Evolutionary conservation across 2,329 filamentous ascomycete species (phyloP), one percentile per base, ranked within the genome.

Genomic region (Trichoderma endophyticum): DNA sequence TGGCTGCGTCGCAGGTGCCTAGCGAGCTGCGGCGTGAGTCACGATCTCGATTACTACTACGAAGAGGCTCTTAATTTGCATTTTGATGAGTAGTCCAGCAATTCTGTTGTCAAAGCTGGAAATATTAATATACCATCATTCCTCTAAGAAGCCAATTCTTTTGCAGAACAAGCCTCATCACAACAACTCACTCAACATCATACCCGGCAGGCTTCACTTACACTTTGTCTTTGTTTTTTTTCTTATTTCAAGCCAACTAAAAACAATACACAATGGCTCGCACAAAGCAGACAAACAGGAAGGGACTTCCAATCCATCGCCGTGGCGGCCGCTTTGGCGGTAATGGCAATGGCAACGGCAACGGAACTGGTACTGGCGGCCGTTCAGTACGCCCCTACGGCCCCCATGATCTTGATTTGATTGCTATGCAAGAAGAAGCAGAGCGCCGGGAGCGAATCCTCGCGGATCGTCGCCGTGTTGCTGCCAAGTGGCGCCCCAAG

Each of bases 401-500:
- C 24, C 77, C 79, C n/a, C 73, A 77, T 26, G 79, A 82, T 14
- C 73, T 78, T 1, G 74, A 77, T 21, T 73, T 79, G 66, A 72
- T 79, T 43, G 76, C 78, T 26, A 76, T 81, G 12, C 79, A 80
- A 76, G 79, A 78, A 73, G 80, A 82, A 59, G 79, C 78, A 24
- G 78, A 83, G 77, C 77, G 81, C 15, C 81, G 81, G 6, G 79
- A 83, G 70, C 77, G 78, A 3, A 80, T 82, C 61, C 75, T 82
- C 15, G 77, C 81, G 18, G 79, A 82, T 56, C 78, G 76, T 11
- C 80, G 79, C 28, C 80, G 81, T 39, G 77, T 74, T 12, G 80
- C 78, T 14, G 76, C 81, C 65, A 83, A 83, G 72, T 83, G 81
- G 81, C 80, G 80, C 1, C 75, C 80, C 71, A 83, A 83, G 80